Evolutionary conservation across 2,329 filamentous ascomycete species (phyloP), one percentile per base, ranked within the genome.

Genomic region (Cercospora citrullina): DNA sequence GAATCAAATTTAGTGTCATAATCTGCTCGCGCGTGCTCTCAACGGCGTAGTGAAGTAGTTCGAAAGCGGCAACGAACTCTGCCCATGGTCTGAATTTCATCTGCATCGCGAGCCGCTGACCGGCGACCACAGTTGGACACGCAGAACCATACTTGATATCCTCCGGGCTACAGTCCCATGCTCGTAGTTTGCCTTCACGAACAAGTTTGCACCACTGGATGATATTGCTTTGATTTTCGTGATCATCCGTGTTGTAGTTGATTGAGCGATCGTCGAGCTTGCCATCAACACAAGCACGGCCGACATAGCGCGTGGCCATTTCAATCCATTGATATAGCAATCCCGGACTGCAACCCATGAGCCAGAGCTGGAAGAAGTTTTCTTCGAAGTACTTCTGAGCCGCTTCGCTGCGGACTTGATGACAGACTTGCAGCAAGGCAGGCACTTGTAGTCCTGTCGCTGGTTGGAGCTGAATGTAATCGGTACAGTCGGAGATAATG

Each of bases 101-200:
- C 5, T 53, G 10, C 1, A 53, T 2, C 5, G 48, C 48, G 6
- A 53, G 48, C 12, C 4, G 23, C 2, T 28, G 23, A 26, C 48
- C 23, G 0, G 48, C 12, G 8, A 53, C 21, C 48, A 53, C 45
- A 26, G 4, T 14, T 2, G 12, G 4, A 26, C 18, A 10, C 3
- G 45, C 45, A 3, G 3, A 5, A 26, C 45, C 45, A 3, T 26
- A 26, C 9, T 23, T 51, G 21, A 51, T 14, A 16, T 26, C 45
- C 2, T 51, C 21, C 0, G 0, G 3, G 0, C 7, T 12, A 1
- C 21, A 3, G 10, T 26, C 4, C 21, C 45, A 51, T 26, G 0
- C 45, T 28, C 12, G 12, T 2, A 53, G 12, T 12, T 16, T 4
- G 5, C 23, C 48, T 0, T 53, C 9, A 6, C 10, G 48, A 16